Evolutionary conservation across 2,329 filamentous ascomycete species (phyloP).

Genomic region (Talaromyces sp.): DNA sequence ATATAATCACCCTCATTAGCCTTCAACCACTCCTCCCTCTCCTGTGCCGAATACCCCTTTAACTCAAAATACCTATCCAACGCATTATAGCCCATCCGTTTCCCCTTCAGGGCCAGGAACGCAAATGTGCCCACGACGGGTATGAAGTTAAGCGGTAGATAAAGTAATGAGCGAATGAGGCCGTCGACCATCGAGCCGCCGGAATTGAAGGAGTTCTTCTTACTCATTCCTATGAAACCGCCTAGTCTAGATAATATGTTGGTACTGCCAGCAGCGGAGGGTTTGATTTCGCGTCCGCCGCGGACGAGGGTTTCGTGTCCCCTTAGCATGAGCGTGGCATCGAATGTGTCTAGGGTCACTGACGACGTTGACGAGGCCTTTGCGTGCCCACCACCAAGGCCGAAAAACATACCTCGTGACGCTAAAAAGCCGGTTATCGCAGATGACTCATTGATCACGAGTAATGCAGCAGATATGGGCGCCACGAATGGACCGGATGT

Average conservation of each 20-base stretch:
- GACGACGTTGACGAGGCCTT: background rate
- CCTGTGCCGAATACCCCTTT: conserved; percentile 68
- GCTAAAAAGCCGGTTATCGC: conserved; percentile 31
- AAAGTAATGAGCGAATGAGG: conserved; percentile 73
- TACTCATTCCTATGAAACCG: conserved; percentile 42
- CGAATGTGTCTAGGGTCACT: conserved; percentile 68
- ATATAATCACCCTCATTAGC: conserved; percentile 72
- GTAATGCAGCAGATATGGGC: conserved; percentile 55
- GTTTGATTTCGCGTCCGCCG: conserved; percentile 67
- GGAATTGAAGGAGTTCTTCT: conserved; percentile 48
- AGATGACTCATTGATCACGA: conserved; percentile 55
- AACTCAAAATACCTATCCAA: conserved; percentile 78
- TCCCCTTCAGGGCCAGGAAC: conserved; percentile 73
- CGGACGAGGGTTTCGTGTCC: conserved; percentile 60
- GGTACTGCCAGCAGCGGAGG: conserved; percentile 31
- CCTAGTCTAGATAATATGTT: conserved; percentile 54
- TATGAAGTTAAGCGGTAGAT: conserved; percentile 88
- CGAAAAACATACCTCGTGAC: background rate
- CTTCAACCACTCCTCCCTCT: conserved; percentile 64
- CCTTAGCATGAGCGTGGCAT: conserved; percentile 59
- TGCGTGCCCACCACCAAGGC: background rate
- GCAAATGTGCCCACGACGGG: conserved; percentile 78
- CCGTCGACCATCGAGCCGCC: conserved; percentile 42
- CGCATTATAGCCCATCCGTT: conserved; percentile 49
- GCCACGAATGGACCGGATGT: conserved; percentile 69